Evolutionary conservation across 768 basidiomycete species (phyloP), one percentile per base, ranked within the genome.

Genomic region (Suillus placidus): DNA sequence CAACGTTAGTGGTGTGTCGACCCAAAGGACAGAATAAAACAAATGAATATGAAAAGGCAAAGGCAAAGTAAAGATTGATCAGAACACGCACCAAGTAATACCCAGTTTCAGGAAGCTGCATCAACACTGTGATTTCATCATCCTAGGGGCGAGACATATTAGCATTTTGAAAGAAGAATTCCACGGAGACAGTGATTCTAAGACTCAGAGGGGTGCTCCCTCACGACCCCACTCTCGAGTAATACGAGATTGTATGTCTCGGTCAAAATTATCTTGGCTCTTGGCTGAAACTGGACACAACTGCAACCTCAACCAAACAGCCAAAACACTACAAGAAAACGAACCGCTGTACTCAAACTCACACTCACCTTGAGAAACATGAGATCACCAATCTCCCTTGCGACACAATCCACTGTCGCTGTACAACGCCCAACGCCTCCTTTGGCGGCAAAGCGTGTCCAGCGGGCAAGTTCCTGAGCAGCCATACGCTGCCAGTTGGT

Each of bases 341-440:
- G 35, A 30, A 40, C 20, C 13, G 34, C 18, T n/a, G 12, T 35
- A 62, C 23, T 40, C 57, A 60, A 14, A 60, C 56, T 38, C 8
- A 30, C 35, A 79, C 84, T 57, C 63, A 88, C 92, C 84, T 91
- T 88, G 58, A 95, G 76, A 74, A 95, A 94, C 93, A 95, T 95
- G 54, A 95, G 82, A 76, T 95, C 93, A 30, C 88, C 88, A 13
- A 84, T 74, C 45, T 83, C 82, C 74, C 92, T 87, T 2, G 92
- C 92, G 23, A 92, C 85, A 71, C 91, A 93, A 74, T 95, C 93
- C 62, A 84, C 81, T 32, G 83, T 64, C 5, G 93, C 93, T 1
- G 85, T 87, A 68, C 92, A 93, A 69, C 82, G 89, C 6, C 93
- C 93, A 62, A 95, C 93, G 16, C 93, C 93, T 0, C 93, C 93